Conservation (phyloP, 352 stramenopile species). For the Globisporangium barbulae region DNA sequence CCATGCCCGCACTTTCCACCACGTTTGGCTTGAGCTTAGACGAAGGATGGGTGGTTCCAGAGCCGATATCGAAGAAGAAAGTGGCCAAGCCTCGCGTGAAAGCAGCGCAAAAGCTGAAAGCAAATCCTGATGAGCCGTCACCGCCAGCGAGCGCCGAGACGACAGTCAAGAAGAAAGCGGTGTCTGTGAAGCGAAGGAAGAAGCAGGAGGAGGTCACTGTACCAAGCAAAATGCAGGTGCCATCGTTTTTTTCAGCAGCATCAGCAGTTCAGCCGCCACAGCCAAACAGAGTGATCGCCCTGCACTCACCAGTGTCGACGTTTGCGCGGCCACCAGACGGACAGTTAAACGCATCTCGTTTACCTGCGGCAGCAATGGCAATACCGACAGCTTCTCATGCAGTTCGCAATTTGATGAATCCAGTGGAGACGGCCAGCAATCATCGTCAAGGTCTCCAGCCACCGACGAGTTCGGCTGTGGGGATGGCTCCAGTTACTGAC, state of each 20-base stretch:
- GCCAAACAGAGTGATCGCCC: background rate
- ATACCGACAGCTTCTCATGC: background rate
- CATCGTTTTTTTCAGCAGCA: background rate
- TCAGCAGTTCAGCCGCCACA: background rate
- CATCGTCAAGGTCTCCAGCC: background rate
- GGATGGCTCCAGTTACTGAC: background rate
- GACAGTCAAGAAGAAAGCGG: background rate
- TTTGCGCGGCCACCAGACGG: background rate
- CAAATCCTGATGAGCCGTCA: too few relatives aligned
- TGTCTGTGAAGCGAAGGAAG: slow-evolving; percentile 1
- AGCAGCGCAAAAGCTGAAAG: slow-evolving; percentile 1
- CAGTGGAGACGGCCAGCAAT: background rate
- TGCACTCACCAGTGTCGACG: background rate
- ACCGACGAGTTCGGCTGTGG: background rate
- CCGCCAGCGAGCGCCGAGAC: background rate
- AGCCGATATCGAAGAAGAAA: background rate
- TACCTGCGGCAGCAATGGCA: background rate
- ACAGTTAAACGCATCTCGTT: background rate
- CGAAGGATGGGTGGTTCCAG: slow-evolving; percentile 5
- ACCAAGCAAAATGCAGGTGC: background rate
- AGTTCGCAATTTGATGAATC: background rate
- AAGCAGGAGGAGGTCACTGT: background rate
- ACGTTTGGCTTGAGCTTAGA: background rate
- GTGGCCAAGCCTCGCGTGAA: background rate
- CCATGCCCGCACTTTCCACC: background rate